These are phyloP conservation scores for Pseudoneurospora amorphoporcata DNA, from an alignment of 495 filamentous ascomycete genomes.

Conservation along the genomic window DNA sequence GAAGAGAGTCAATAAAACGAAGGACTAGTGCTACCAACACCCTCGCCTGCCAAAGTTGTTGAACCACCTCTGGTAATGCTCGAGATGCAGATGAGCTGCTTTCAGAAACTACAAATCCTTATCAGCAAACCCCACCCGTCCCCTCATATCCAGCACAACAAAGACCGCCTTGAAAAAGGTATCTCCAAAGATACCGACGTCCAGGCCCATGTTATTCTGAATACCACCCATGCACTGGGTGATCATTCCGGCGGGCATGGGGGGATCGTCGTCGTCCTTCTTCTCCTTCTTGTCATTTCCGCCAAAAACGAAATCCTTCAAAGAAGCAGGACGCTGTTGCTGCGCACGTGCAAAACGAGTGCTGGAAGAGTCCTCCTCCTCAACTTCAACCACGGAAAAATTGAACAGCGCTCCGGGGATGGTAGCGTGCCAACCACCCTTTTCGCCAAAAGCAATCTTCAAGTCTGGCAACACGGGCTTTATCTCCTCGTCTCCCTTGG, in stretches of 20 bases:
- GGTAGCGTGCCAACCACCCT: conserved; percentile 47
- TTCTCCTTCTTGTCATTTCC: background rate
- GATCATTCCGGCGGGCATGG: background rate
- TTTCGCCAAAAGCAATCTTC: conserved; percentile 42
- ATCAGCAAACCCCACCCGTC: conserved; percentile 55
- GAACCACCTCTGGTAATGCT: too few species aligned
- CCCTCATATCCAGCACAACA: conserved; percentile 62
- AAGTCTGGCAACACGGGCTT: conserved; percentile 42
- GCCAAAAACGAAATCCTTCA: background rate
- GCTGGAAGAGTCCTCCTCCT: conserved; percentile 1
- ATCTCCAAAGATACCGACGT: conserved; percentile 59
- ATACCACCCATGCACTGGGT: conserved; percentile 58
- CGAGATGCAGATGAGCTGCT: background rate
- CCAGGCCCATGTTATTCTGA: conserved; percentile 46
- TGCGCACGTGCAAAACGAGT: background rate
- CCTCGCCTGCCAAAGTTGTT: too few species aligned
- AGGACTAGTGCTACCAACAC: too few species aligned
- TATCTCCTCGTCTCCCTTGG: background rate
- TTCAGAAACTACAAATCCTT: conserved; percentile 21
- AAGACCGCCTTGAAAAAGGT: conserved; percentile 67
- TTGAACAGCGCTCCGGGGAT: conserved; percentile 59
- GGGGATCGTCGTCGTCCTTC: background rate
- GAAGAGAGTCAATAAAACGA: too few species aligned
- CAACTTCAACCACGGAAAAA: conserved; percentile 45
- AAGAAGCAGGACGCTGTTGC: background rate